A percentile compares a stretch with the other conserved stretches of the same genome.
Evolutionary conservation across 768 basidiomycete species (phyloP).

Genomic region (Boletus subparvulus): DNA sequence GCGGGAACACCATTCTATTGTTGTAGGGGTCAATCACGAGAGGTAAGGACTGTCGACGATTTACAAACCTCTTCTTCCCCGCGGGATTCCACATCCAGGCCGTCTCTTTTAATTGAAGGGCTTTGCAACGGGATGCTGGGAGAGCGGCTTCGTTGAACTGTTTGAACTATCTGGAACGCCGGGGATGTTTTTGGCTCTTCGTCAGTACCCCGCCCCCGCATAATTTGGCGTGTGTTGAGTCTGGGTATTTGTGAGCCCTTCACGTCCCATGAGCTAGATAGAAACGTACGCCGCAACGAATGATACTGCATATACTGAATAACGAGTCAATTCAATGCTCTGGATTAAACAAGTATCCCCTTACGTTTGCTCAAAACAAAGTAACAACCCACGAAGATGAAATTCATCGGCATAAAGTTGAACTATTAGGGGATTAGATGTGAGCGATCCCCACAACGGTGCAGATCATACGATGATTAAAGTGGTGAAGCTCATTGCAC

Average conservation of each 20-base stretch:
- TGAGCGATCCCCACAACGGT: neutral
- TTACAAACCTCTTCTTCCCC: constrained; percentile 10
- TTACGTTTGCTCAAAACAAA: constrained; percentile 66
- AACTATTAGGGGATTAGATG: constrained; percentile 41
- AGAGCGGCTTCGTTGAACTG: neutral
- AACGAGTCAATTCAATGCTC: constrained; percentile 1
- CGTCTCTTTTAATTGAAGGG: neutral
- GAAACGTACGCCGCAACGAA: constrained; percentile 59
- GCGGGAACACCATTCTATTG: neutral
- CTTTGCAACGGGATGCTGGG: constrained; percentile 5
- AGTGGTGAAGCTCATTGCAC: constrained; percentile 42
- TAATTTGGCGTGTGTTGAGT: constrained; percentile 57
- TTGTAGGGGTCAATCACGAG: neutral
- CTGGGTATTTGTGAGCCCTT: constrained; percentile 33
- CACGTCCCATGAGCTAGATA: neutral
- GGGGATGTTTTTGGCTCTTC: constrained; percentile 26
- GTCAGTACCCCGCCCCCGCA: constrained; percentile 58
- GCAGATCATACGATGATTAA: constrained; percentile 49
- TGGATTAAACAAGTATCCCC: constrained; percentile 21
- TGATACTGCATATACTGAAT: constrained; percentile 61
- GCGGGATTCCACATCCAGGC: neutral
- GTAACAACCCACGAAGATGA: constrained; percentile 61
- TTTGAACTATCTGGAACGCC: constrained; percentile 28
- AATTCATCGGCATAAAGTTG: constrained; percentile 50
- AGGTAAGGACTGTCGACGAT: neutral